Percentiles rank a stretch among this genome's conserved stretches.
These are phyloP conservation scores for Solanum peruvianum DNA, from an alignment of 257 asterid species.

Conservation along the genomic window DNA sequence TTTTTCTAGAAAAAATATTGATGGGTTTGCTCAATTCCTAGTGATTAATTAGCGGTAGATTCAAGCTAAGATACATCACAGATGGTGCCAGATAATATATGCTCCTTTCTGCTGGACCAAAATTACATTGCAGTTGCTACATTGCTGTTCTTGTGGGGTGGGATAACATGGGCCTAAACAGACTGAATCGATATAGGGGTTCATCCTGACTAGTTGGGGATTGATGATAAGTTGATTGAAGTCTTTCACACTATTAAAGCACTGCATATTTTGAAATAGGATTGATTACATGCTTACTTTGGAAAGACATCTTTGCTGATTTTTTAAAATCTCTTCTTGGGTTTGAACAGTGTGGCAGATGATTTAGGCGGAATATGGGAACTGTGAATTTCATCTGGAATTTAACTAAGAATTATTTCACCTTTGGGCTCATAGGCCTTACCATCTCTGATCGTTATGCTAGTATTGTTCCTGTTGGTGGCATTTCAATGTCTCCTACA, in stretches of 20 bases:
- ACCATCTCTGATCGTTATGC: constrained; percentile 69
- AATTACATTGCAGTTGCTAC: background rate
- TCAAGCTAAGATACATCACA: background rate
- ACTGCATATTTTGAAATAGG: background rate
- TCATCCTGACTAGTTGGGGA: background rate
- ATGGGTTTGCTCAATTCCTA: background rate
- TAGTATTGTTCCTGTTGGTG: constrained; percentile 62
- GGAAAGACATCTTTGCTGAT: background rate
- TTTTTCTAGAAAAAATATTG: background rate
- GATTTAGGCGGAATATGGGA: constrained; percentile 25
- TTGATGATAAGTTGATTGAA: background rate
- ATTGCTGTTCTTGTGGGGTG: background rate
- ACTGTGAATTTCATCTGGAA: constrained; percentile 26
- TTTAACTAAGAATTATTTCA: constrained; percentile 33
- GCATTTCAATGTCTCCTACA: constrained; percentile 84
- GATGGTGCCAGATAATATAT: background rate
- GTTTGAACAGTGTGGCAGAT: background rate
- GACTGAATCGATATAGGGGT: background rate
- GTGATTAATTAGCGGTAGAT: background rate
- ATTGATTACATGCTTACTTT: background rate
- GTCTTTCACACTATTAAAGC: background rate
- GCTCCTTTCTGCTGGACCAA: background rate
- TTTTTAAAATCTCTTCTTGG: background rate
- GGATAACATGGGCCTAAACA: background rate
- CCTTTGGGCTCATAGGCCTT: constrained; percentile 55